Evolutionary conservation across 768 basidiomycete genomes (phyloP).

Genomic region (Boletus bicolor): DNA sequence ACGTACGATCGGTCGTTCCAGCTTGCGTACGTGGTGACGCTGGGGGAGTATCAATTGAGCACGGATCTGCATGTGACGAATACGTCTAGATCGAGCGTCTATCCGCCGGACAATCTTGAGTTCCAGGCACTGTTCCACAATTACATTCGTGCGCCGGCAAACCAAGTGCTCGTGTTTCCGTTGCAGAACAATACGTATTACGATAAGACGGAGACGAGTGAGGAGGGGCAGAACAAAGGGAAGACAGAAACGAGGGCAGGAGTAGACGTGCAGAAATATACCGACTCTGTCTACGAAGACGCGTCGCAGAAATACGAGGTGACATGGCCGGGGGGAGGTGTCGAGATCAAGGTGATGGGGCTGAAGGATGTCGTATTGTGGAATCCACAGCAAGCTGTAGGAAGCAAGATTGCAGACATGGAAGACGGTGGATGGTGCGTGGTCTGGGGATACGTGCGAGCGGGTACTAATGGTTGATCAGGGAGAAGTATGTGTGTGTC

Average conservation of each 20-base stretch:
- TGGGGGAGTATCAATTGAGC: conserved; percentile 67
- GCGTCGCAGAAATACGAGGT: conserved; percentile 55
- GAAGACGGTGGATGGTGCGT: conserved; percentile 82
- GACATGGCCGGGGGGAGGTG: conserved; percentile 53
- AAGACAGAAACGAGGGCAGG: conserved; percentile 58
- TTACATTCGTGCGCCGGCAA: conserved; percentile 70
- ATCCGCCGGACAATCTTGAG: conserved; percentile 49
- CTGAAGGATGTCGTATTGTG: conserved; percentile 87
- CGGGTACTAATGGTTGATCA: conserved; percentile 23
- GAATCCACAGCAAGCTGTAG: conserved; percentile 79
- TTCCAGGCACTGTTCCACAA: conserved; percentile 95
- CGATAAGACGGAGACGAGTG: conserved; percentile 74
- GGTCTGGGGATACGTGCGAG: background rate
- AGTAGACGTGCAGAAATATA: conserved; percentile 65
- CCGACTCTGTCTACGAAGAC: conserved; percentile 78
- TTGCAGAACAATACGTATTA: conserved; percentile 64
- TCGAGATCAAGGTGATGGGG: conserved; percentile 50
- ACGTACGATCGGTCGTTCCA: conserved; percentile 65
- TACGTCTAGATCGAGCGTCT: conserved; percentile 42
- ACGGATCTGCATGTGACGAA: conserved; percentile 84
- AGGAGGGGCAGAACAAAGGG: conserved; percentile 43
- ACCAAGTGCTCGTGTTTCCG: conserved; percentile 57
- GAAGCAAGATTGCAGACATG: conserved; percentile 83
- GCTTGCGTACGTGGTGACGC: conserved; percentile 78
- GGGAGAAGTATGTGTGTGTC: conserved; percentile 85